phyloP scores from a whole-genome alignment of 164 flowering plant species.

The Nymphaea thermarum region DNA sequence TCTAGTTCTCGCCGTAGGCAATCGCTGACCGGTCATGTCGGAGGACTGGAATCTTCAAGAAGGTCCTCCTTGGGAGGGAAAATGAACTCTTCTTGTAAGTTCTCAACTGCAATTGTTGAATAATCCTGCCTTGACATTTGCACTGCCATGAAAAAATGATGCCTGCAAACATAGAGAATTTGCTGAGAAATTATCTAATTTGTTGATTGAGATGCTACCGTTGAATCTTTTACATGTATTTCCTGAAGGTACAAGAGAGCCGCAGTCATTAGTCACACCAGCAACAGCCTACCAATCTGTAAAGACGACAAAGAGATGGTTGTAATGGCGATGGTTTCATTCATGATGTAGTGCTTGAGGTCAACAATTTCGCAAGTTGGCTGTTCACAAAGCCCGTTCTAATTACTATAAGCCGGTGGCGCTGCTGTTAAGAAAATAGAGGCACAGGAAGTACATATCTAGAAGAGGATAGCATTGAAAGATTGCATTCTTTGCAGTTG shows the following conservation, averaged over 20 bases:
- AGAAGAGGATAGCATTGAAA: too few species aligned
- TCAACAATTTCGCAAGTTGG: too few species aligned
- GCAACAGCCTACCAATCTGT: slow-evolving; percentile 42
- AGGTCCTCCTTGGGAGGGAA: slow-evolving; percentile 78
- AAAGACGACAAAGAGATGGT: slow-evolving; percentile 32
- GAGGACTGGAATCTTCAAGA: slow-evolving; percentile 25
- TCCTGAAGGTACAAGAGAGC: slow-evolving; percentile 23
- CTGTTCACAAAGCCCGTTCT: too few species aligned
- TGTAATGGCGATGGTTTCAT: slow-evolving; percentile 12
- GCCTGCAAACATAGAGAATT: neutral
- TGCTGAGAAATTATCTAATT: neutral
- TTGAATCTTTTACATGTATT: too few species aligned
- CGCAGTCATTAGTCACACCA: slow-evolving; percentile 45
- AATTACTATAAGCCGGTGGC: too few species aligned
- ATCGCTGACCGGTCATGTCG: slow-evolving; percentile 57
- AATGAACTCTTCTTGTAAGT: slow-evolving; percentile 32
- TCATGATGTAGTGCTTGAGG: too few species aligned
- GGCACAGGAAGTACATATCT: too few species aligned
- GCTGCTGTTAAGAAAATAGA: too few species aligned
- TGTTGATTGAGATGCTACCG: neutral
- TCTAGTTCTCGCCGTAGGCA: slow-evolving; percentile 44
- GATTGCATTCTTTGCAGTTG: too few species aligned
- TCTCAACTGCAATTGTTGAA: neutral
- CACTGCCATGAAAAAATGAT: neutral
- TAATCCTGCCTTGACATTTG: neutral